Conservation (phyloP, 2,329 filamentous ascomycete genomes). For the Trichoderma sp. region DNA sequence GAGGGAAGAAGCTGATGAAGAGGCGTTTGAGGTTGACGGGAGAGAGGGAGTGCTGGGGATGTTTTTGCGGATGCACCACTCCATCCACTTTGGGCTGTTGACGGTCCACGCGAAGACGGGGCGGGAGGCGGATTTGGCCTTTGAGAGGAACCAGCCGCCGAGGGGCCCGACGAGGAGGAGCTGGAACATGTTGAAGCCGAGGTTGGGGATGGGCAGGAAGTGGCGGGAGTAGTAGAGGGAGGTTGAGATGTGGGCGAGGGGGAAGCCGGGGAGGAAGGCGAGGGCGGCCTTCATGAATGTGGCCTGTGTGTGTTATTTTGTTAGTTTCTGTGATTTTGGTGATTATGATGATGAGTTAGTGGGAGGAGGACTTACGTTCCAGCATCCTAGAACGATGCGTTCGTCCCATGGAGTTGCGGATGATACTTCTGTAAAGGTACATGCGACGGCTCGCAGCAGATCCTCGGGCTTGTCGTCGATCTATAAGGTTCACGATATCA, state of each 20-base stretch:
- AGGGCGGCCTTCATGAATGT: constrained; percentile 66
- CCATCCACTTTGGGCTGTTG: constrained; percentile 75
- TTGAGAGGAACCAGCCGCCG: constrained; percentile 64
- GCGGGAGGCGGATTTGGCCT: constrained; percentile 49
- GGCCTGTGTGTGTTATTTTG: constrained; percentile 40
- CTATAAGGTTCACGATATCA: constrained; percentile 37
- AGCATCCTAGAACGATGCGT: constrained; percentile 76
- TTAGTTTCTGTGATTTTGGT: neutral
- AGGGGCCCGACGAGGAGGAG: constrained; percentile 64
- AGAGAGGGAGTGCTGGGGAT: constrained; percentile 2
- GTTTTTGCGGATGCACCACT: constrained; percentile 63
- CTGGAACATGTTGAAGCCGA: constrained; percentile 78
- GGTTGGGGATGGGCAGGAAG: constrained; percentile 63
- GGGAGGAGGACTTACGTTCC: constrained; percentile 56
- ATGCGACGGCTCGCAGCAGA: constrained; percentile 67
- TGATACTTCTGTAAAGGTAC: constrained; percentile 56
- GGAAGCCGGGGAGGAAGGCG: constrained; percentile 60
- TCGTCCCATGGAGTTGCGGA: constrained; percentile 62
- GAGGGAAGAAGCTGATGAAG: neutral
- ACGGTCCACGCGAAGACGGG: constrained; percentile 82
- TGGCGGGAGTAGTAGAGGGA: constrained; percentile 66
- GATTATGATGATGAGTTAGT: neutral
- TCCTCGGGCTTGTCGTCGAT: constrained; percentile 67
- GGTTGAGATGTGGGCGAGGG: constrained; percentile 66
- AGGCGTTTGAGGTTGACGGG: neutral